Evolutionary conservation across 495 filamentous ascomycete species (phyloP), one percentile per base, ranked within the genome.

Genomic region (Trypethelium eluteriae): DNA sequence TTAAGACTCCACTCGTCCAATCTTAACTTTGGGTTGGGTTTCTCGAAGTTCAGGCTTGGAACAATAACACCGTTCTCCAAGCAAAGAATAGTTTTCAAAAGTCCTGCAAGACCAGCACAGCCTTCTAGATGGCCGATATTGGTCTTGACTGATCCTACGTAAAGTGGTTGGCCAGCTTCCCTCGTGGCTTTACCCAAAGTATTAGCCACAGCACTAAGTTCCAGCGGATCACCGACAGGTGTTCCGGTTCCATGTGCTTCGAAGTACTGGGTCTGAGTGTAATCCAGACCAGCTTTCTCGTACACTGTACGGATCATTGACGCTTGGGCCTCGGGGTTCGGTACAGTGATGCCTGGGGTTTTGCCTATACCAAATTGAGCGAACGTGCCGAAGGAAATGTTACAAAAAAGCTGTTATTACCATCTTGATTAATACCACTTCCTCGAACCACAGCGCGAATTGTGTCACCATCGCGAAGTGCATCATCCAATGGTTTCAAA

Each of bases 111-210:
- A 32, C 85, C 85, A 64, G 80, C 81, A 11, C 79, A 78, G 16
- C 80, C 82, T 70, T 87, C 85, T 2, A 81, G 68, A 70, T 88
- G 86, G 9, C 86, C 84, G 34, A 87, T 80, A 66, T 86, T 86
- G 2, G 82, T 81, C 70, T 88, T 87, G 2, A 84, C 76, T 0
- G 84, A 84, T 16, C 85, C 86, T 36, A 89, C 79, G 14, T 25
- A 41, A 3, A 68, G 62, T 41, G 46, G 64, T 35, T 36, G 63
- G 4, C 44, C 62, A n/a, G 38, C n/a, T 18, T 65, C 63, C 34
- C 63, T 49, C 35, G 50, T 36, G 18, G 63, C 39, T 49, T 63
- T 63, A 44, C 47, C 56, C 7, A 66, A 46, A 56, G 46, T 50
- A 38, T 41, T 56, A 39, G 14, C 64, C 34, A 66, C 9, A 34